A percentile compares a stretch with the other conserved stretches of the same genome.
Evolutionary conservation across 106 monocot species (phyloP).

Genomic region (Acorus gramineus): DNA sequence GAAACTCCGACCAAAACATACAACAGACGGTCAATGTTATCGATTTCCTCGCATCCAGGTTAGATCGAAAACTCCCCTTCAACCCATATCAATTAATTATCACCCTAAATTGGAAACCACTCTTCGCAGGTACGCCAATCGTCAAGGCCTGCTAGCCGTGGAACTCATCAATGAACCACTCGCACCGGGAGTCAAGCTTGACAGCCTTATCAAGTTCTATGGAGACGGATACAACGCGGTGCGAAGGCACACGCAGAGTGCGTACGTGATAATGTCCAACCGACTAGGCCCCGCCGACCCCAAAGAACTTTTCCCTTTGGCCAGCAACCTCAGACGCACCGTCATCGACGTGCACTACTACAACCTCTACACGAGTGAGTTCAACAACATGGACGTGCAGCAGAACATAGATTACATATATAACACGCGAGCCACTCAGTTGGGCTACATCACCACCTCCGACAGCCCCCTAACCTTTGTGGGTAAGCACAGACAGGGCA

Average conservation of each 20-base stretch:
- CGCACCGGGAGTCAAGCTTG: slow-evolving; percentile 37
- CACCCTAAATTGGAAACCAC: too few relatives aligned
- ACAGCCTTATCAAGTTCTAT: slow-evolving; percentile 52
- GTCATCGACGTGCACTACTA: slow-evolving; percentile 88
- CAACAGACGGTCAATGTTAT: slow-evolving; percentile 44
- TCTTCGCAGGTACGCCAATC: slow-evolving; percentile 32
- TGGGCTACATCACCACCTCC: slow-evolving; percentile 17
- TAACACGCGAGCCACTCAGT: slow-evolving; percentile 26
- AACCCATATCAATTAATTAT: too few relatives aligned
- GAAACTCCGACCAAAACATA: slow-evolving; percentile 33
- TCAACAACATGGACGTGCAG: slow-evolving; percentile 31
- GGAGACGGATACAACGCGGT: slow-evolving; percentile 43
- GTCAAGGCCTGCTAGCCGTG: slow-evolving; percentile 31
- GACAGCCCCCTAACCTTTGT: slow-evolving; percentile 64
- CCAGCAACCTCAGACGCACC: slow-evolving; percentile 32
- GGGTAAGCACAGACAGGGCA: slow-evolving; percentile 21
- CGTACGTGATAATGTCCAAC: slow-evolving; percentile 75
- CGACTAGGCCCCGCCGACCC: slow-evolving; percentile 13
- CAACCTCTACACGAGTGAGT: slow-evolving; percentile 31
- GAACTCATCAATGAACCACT: slow-evolving; percentile 74
- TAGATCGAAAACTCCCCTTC: background rate
- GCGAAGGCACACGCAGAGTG: slow-evolving; percentile 35
- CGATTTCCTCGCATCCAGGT: slow-evolving; percentile 67
- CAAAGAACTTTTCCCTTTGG: slow-evolving; percentile 52
- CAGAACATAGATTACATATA: slow-evolving; percentile 65